phyloP scores from a whole-genome alignment of 176 grass and related monocot species.

The Ensete ventricosum region DNA sequence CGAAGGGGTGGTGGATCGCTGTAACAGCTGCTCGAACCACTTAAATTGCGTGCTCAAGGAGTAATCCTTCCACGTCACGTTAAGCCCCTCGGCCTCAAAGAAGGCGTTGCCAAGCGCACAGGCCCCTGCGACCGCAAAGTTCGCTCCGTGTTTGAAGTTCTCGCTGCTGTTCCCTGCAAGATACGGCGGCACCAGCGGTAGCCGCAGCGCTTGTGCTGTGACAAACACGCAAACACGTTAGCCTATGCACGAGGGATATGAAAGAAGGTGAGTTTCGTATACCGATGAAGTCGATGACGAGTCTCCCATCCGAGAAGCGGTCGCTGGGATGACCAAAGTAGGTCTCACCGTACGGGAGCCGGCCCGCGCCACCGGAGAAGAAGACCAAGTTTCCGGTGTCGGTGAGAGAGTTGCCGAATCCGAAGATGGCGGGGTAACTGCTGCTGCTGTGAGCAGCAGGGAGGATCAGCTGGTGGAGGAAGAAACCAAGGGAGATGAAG shows the following conservation, averaged over 20 bases:
- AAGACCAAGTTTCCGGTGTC: constrained; percentile 10
- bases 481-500: neutral
- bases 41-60: neutral
- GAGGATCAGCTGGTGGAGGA: neutral
- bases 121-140: constrained; percentile 8
- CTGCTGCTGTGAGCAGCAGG: no score
- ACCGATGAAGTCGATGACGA: constrained; percentile 18
- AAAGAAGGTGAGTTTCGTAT: neutral
- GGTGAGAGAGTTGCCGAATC: constrained; percentile 14
- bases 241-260: neutral
- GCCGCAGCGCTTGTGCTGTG: constrained; percentile 11
- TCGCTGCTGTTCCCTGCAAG: neutral
- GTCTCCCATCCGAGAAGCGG: constrained; percentile 7
- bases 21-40: neutral
- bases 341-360: constrained; percentile 6
- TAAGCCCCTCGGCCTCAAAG: neutral
- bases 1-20: neutral
- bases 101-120: constrained; percentile 1
- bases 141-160: neutral
- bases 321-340: constrained; percentile 3
- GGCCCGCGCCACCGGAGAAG: neutral
- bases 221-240: neutral
- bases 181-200: constrained; percentile 18
- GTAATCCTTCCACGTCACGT: neutral
- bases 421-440: neutral